Evolutionary conservation across 257 asterid species (phyloP), one percentile per base, ranked within the genome.

Genomic region (Paraleonurus japonicus): DNA sequence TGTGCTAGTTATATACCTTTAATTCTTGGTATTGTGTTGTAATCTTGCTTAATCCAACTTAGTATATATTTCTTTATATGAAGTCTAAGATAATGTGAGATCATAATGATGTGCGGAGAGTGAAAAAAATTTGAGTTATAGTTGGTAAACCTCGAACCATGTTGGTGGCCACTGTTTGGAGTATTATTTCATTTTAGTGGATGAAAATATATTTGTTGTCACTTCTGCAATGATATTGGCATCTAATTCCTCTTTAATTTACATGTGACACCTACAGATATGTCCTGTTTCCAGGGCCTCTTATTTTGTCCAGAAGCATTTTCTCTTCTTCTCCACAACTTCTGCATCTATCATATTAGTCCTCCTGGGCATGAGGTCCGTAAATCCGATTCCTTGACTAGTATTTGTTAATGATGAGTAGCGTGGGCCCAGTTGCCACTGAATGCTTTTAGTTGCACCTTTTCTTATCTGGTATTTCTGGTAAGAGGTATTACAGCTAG

Each of bases 281-380:
- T 85, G 75, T 86, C 90, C 73, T 89, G 92, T 79, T 89, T 86
- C 81, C 85, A 85, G 69, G 92, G 96, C 48, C 75, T 89, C 39
- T 83, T 89, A 78, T 68, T 50, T 79, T 85, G 88, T 78, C 96
- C 85, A 57, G 92, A 89, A 71, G 89, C 90, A 75, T 82, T 79
- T 76, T 85, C 92, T 66, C 81, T 86, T 79, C 80, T 89, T 77
- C 84, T 86, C 71, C 90, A 86, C 80, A 89, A 89, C 83, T 89
- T 89, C 72, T 86, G 92, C 68, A 81, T 89, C 76, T 89, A 89
- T 71, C 92, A 89, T 72, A 80, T 89, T 61, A 82, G 84, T 47
- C 90, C 96, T 58, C 96, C 92, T 0, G 96, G 96, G 27, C 96
- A 89, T 35, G 92, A 89, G 96, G 96, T 89, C 65, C 17, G 89